Base-by-base conservation (phyloP, 2,329 filamentous ascomycete genomes). In the Paecilomyces dactylethromorphus region DNA sequence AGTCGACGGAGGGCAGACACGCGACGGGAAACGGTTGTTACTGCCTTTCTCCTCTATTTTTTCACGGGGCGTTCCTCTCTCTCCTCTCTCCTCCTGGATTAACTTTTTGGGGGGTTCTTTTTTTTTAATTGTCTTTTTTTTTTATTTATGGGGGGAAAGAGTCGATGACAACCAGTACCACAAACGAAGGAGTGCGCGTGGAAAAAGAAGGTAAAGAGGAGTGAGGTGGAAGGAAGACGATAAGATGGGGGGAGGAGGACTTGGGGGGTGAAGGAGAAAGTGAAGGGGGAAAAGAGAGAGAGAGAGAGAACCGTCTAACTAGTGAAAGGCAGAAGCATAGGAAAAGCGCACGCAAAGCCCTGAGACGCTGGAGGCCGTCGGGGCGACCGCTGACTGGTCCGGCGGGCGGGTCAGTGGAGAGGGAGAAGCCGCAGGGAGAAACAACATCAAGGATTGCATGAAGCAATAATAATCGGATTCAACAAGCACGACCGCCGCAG, bases 131-230 rank as follows among this genome's bases (percentile, higher is more conserved):
- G 58, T 58, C 53, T 61, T 61, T 64, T 62, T 57, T 61, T 53
- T 50, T 59, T 58, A 64, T 64, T 65, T 57, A 62, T 64, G 59
- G 55, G 63, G 64, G 29, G 54, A 53, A 35, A 56, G 59, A 56
- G 57, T 50, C 58, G 62, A 65, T 59, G 59, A 62, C 60, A 63
- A 62, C 63, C 39, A 45, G 39, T 66, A 63, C 62, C 63, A 60
- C 65, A 66, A 71, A 71, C 60, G 65, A 68, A 68, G 64, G 67
- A 68, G 66, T 67, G 65, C 64, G 62, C 63, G 56, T 59, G 60
- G 58, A 58, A 61, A 45, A 57, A 56, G 57, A 61, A 60, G 57
- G 61, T 59, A 63, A 65, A 67, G 63, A 62, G 65, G 64, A 68
- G 67, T 63, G 63, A 66, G 64, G 64, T 59, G 65, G 69, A 70